Base-by-base conservation (phyloP, 2,329 filamentous ascomycete species). In the Onygenales sp. region DNA sequence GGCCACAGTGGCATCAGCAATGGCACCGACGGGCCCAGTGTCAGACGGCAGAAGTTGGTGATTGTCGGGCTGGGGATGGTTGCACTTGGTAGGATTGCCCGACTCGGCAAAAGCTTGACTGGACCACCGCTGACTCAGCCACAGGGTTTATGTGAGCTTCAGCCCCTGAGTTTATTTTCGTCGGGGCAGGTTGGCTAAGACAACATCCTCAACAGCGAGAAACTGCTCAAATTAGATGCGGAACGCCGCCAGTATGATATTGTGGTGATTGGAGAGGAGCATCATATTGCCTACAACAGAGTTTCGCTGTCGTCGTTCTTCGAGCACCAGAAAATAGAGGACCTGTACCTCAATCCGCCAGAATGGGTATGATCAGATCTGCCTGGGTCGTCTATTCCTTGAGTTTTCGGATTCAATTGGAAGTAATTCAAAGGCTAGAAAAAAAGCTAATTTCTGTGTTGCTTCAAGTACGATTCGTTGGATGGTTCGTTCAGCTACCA, bases 21-120 rank as follows among this genome's bases (percentile, higher is more conserved):
- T 4, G 38, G 17, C 21, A 32, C 13, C 54, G 45, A 53, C 35
- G 13, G 35, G 21, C 21, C 32, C 31, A 13, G 31, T 6, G 49
- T 50, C 32, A 54, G 43, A 46, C 27, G 47, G 7, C 13, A 57
- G 48, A 54, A 58, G 33, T 55, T 94, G 38, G 89, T 94, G 2
- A 83, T 95, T 39, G 88, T 95, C 41, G 90, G 90, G 8, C 71
- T 95, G 70, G 90, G 90, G 2, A 96, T 96, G 91, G 90, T 95
- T 44, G 89, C 86, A 41, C 86, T 93, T 89, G 94, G 87, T 92
- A 72, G 77, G 85, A 76, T 9, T n/a, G 27, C 27, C 50, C 43
- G 17, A 14, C 3, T 10, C 6, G 5, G 8, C 32, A 46, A 43
- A 36, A 36, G 44, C n/a, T 7, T 35, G 17, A n/a, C 35, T 11